phyloP scores from a whole-genome alignment of 2,329 filamentous ascomycete genomes.

The Fusarium sp. region DNA sequence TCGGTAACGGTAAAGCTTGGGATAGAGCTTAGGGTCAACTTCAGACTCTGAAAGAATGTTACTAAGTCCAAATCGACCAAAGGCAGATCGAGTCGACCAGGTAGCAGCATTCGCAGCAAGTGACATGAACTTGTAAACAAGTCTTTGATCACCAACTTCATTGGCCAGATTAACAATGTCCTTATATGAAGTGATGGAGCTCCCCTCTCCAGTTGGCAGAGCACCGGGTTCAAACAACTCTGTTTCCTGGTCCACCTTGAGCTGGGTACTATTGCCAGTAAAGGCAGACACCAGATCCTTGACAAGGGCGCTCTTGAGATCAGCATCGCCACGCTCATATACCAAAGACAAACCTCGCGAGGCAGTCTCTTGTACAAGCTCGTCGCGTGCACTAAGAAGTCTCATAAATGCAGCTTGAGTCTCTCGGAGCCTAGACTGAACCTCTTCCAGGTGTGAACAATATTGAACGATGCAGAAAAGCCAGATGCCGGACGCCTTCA shows the following conservation, averaged over 20 bases:
- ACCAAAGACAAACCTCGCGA: slow-evolving; percentile 91
- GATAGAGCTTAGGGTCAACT: slow-evolving; percentile 92
- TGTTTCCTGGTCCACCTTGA: slow-evolving; percentile 90
- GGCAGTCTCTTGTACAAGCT: slow-evolving; percentile 94
- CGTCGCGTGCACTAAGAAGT: slow-evolving; percentile 87
- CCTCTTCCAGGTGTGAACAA: slow-evolving; percentile 79
- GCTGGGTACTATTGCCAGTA: slow-evolving; percentile 77
- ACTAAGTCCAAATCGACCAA: slow-evolving; percentile 92
- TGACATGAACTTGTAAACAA: slow-evolving; percentile 99
- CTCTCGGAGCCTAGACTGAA: slow-evolving; percentile 79
- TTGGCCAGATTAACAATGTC: slow-evolving; percentile 96
- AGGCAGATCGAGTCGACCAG: slow-evolving; percentile 96
- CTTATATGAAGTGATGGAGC: slow-evolving; percentile 93
- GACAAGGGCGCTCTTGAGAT: slow-evolving; percentile 83
- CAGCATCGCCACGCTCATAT: slow-evolving; percentile 89
- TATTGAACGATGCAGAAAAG: slow-evolving; percentile 91
- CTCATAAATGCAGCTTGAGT: slow-evolving; percentile 90
- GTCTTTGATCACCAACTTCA: slow-evolving; percentile 92
- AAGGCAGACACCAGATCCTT: slow-evolving; percentile 90
- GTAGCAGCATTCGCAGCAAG: slow-evolving; percentile 95
- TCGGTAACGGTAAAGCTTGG: slow-evolving; percentile 91
- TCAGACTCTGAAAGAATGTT: slow-evolving; percentile 89
- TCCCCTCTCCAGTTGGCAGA: slow-evolving; percentile 88
- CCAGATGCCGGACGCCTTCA: slow-evolving; percentile 96
- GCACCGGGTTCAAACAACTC: slow-evolving; percentile 93